These are phyloP conservation scores for Francoa sonchifolia DNA, from an alignment of 441 rosid species.

Conservation along the genomic window DNA sequence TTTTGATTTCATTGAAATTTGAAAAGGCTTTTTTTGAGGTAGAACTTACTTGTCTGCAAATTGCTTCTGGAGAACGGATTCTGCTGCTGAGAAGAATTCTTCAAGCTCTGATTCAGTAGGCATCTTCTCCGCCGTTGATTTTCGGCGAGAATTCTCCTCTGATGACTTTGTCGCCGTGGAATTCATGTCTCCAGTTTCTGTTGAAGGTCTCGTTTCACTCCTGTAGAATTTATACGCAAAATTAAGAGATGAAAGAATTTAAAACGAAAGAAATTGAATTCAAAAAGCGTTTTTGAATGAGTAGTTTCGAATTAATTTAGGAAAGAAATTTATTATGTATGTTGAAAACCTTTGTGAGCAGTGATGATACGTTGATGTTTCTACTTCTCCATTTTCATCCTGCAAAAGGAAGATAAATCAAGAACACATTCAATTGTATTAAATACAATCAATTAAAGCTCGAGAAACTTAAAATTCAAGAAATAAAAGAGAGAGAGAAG, in stretches of 20 bases:
- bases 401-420: constrained; percentile 19
- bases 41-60: constrained; percentile 46
- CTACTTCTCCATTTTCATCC: constrained; percentile 45
- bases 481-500: no score
- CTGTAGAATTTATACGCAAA: constrained; percentile 13
- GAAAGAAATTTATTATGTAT: neutral
- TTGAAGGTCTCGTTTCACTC: constrained; percentile 32
- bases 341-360: constrained; percentile 29
- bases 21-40: neutral
- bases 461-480: constrained; percentile 22
- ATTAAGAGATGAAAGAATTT: neutral
- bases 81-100: constrained; percentile 51
- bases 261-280: neutral
- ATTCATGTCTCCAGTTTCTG: constrained; percentile 25
- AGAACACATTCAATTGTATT: constrained; percentile 6
- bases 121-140: constrained; percentile 26
- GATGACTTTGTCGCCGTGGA: constrained; percentile 20
- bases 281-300: constrained; percentile 6
- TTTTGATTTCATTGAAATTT: neutral
- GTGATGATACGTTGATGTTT: constrained; percentile 36
- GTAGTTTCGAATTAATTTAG: constrained; percentile 7
- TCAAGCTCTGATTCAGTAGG: constrained; percentile 49
- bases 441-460: constrained; percentile 22
- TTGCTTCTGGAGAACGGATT: constrained; percentile 30
- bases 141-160: constrained; percentile 25